Base-by-base conservation (phyloP, 1,139 yeast species). In the Yamadazyma dendronema region DNA sequence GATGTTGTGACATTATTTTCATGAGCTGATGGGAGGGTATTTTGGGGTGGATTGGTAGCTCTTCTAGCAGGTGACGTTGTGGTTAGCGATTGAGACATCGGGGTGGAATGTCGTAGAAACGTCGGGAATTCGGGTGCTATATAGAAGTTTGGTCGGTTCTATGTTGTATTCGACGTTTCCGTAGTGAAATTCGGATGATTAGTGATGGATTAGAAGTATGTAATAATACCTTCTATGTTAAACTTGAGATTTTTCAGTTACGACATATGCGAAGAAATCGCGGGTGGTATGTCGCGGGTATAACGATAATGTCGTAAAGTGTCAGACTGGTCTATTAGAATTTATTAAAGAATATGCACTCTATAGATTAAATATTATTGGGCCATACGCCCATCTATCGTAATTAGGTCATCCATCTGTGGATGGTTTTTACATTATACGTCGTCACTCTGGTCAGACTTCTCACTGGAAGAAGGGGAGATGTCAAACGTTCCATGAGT, bases 401-500 rank as follows among this genome's bases (percentile, higher is more conserved):
- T n/a, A n/a, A n/a, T n/a, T n/a, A n/a, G n/a, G n/a, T n/a, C n/a
- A n/a, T n/a, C n/a, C n/a, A n/a, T n/a, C n/a, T n/a, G n/a, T n/a
- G n/a, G n/a, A n/a, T n/a, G n/a, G n/a, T n/a, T n/a, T n/a, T n/a
- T n/a, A n/a, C n/a, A n/a, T n/a, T n/a, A n/a, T n/a, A n/a, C n/a
- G n/a, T n/a, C n/a, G n/a, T n/a, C n/a, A n/a, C n/a, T n/a, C n/a
- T n/a, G n/a, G n/a, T n/a, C n/a, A n/a, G n/a, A n/a, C n/a, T n/a
- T 19, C 22, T 19, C 22, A 7, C 8, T 19, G 8, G 22, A 19
- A 4, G 10, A 13, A 17, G 29, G 17, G 14, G 8, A 6, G 17
- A 36, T 36, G 7, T 32, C 38, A 26, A 38, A 37, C 4, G 43
- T 39, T 6, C 40, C 40, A 4, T 34, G 31, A 2, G 35, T 16